Evolutionary conservation across 306 rosid species (phyloP), one percentile per base, ranked within the genome.

Genomic region (Inga leiocalycina): DNA sequence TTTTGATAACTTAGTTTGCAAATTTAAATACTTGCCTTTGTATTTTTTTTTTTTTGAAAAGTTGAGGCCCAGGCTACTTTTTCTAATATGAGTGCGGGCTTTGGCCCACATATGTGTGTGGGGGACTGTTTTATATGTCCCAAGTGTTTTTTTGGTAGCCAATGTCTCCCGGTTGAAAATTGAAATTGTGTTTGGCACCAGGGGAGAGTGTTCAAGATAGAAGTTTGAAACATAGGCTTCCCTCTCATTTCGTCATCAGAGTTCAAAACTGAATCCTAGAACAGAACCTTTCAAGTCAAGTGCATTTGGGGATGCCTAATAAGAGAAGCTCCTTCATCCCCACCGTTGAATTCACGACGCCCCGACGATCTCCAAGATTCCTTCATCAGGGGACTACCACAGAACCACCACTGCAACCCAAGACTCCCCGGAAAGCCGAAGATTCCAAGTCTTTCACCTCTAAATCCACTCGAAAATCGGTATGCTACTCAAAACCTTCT

Each of bases 311-410:
- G 88, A 95, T 95, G 98, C 85, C 91, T 27, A 67, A 4, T 27
- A 67, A 2, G 20, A 65, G 85, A 78, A 85, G 81, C 48, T 81
- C 84, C 73, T 10, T 32, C 44, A 30, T 30, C 85, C 65, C 19
- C 73, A 66, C 81, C 45, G 27, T 3, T 44, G 57, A 71, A 44
- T 77, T 86, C 65, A 75, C 54, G 52, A 46, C 64, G 17, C 96
- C 80, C 10, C 92, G 96, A 67, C 84, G 97, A 78, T 93, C 96
- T 59, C 86, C 75, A 4, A 88, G 95, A 68, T 80, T 91, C 77
- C 83, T 88, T 61, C 87, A 32, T 44, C 69, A 1, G 45, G 78
- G 46, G 14, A 46, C 22, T 5, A n/a, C 77, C 16, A 19, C 78
- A 16, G 69, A 81, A 10, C 35, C 75, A 3, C 82, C 22, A 8